Evolutionary conservation across 2,329 filamentous ascomycete genomes (phyloP), one percentile per base, ranked within the genome.

Genomic region (Penicillium sp.): DNA sequence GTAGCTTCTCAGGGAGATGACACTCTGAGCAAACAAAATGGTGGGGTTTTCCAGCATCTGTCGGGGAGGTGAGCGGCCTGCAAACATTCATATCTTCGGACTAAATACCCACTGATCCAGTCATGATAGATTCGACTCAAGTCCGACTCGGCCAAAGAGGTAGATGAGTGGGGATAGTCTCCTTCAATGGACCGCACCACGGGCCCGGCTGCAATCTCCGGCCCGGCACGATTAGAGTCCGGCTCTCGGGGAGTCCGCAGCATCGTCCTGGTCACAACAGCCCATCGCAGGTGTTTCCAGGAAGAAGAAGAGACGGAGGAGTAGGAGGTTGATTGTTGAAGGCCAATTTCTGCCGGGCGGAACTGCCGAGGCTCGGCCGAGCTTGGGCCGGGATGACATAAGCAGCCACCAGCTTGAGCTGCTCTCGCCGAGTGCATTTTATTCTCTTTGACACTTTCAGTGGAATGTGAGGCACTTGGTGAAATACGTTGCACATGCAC

Each of bases 21-120:
- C 66, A 69, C 15, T 52, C 46, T 1, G 61, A 68, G 29, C 67
- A 69, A 33, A 70, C 59, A 15, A 69, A 37, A 46, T 68, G 65
- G 46, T 68, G 66, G 17, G 62, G 65, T 43, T 57, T 66, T 12
- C 66, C 68, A 39, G 58, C 55, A 37, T 49, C 66, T 69, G 43
- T 10, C 21, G 24, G 29, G 4, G 17, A 18, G 2, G 10, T 30
- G 15, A 27, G 41, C 8, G 20, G 4, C 20, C 15, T 15, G 27
- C 32, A 12, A 8, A 26, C 6, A 26, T 26, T 20, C 37, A 9
- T 10, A 15, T n/a, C 5, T n/a, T 5, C 5, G 4, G 9, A 32
- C 17, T 21, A 6, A 8, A 23, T 21, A 55, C 61, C 55, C 24
- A 69, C 67, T 55, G 24, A 63, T 60, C 67, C 67, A 70, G 46